Evolutionary conservation across 202 grass and related monocot species (phyloP).

Genomic region (Zizania palustris): DNA sequence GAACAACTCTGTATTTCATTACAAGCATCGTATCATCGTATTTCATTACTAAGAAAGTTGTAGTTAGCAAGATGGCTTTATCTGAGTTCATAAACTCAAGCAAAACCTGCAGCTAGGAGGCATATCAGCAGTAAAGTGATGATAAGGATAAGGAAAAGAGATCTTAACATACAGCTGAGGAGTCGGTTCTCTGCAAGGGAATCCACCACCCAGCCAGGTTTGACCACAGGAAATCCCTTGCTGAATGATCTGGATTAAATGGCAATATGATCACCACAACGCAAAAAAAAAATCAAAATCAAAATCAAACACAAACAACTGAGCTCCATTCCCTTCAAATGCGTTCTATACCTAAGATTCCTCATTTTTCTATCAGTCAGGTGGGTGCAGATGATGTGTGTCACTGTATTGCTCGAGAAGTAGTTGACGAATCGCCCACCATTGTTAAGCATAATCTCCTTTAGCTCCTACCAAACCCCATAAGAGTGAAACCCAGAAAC

Average conservation of each 20-base stretch:
- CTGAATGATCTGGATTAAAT: conserved; percentile 76
- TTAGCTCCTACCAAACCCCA: conserved; percentile 61
- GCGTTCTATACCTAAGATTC: conserved; percentile 66
- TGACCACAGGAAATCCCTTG: conserved; percentile 74
- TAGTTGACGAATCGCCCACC: conserved; percentile 89
- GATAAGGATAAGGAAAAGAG: conserved; percentile 25
- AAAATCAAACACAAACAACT: not conserved
- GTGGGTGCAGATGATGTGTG: conserved; percentile 77
- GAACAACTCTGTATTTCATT: not conserved
- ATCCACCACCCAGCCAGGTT: conserved; percentile 89
- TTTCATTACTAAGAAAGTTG: not conserved
- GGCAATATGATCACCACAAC: conserved; percentile 15
- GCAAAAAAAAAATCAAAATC: not conserved
- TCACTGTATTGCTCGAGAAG: conserved; percentile 81
- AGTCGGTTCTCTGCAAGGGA: conserved; percentile 72
- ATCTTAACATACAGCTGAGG: conserved; percentile 63
- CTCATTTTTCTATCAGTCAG: conserved; percentile 81
- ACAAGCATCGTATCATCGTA: not conserved
- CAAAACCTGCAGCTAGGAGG: not conserved
- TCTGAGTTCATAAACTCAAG: not conserved
- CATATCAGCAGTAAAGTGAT: not conserved
- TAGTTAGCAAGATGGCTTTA: conserved; percentile 10
- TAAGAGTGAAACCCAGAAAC: not conserved
- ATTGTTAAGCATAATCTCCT: conserved; percentile 87
- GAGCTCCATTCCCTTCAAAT: not conserved